Evolutionary conservation across 176 grass and related monocot species (phyloP), one percentile per base, ranked within the genome.

Genomic region (Echinochloa phyllopogon): DNA sequence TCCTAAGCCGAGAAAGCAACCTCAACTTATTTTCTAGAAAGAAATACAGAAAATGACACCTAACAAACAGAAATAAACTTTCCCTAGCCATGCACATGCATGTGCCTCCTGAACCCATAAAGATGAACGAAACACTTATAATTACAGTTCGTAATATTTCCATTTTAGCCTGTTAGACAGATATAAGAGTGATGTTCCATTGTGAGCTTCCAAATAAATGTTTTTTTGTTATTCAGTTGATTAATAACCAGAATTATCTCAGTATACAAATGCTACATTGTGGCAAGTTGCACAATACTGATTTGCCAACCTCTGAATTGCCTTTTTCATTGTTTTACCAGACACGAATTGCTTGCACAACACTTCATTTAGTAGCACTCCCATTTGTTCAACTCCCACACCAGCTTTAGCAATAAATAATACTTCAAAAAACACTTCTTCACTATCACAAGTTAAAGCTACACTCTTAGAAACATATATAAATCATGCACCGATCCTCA

Each of bases 351-450:
- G n/a, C 12, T 72, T 72, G 68, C 21, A 25, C 23, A 72, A 49
- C 43, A 72, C 43, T 49, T 49, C 43, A 49, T 27, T 49, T 45
- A 27, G 11, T 71, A 25, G 21, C 11, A 40, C 41, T 70, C 24
- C 23, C n/a, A 71, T 71, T 27, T 48, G n/a, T 48, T 48, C 6
- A 48, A 27, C 43, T 72, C 68, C 68, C 21, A 48, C 21, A 72
- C 69, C 43, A 49, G 6, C 3, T 72, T 49, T 10, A 48, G 43
- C 13, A 14, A 71, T 27, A 47, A 71, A 71, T 13, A 25, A 71
- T 45, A 71, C 68, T 71, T 70, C 66, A 70, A 6, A 45, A 24
- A 70, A 70, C 41, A 70, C 67, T 70, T 70, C 0, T 70, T 70
- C 68, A 71, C 68, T 71, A 4, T 47, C n/a, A 71, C 42, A 71